A percentile compares a stretch with the other conserved stretches of the same genome.
These are phyloP conservation scores for Pichia terricola DNA, from an alignment of 1,139 yeast genomes.

Conservation along the genomic window DNA sequence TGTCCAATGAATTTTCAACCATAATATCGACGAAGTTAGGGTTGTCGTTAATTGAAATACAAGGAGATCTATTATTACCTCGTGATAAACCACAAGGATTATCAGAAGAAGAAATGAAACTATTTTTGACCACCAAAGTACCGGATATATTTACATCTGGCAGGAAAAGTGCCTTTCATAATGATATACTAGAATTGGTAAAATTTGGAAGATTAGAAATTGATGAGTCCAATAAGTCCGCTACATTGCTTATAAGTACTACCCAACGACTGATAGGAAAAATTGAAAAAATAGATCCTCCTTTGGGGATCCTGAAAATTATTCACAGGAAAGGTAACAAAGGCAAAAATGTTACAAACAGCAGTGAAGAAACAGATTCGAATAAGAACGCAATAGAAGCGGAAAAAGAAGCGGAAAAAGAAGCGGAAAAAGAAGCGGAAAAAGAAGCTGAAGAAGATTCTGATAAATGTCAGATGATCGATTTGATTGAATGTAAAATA, in stretches of 20 bases:
- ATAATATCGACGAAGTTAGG: slow-evolving; percentile 48
- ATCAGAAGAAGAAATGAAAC: slow-evolving; percentile 20
- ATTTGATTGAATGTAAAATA: slow-evolving; percentile 45
- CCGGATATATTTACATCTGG: slow-evolving; percentile 11
- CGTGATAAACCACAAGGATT: slow-evolving; percentile 26
- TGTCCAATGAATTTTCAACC: slow-evolving; percentile 1
- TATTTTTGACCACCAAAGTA: slow-evolving; percentile 19
- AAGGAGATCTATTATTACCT: slow-evolving; percentile 60
- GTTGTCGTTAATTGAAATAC: slow-evolving; percentile 53
- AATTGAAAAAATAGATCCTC: slow-evolving; percentile 46
- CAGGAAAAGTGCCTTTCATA: not conserved
- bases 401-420: too few relatives aligned
- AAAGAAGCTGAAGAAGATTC: too few relatives aligned
- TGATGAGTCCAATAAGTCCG: slow-evolving; percentile 36
- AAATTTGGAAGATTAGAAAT: slow-evolving; percentile 50
- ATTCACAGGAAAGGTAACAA: slow-evolving; percentile 17
- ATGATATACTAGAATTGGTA: slow-evolving; percentile 33
- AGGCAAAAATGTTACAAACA: slow-evolving; percentile 10
- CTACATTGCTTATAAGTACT: slow-evolving; percentile 52
- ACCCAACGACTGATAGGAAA: slow-evolving; percentile 58
- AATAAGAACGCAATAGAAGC: too few relatives aligned
- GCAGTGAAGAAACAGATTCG: too few relatives aligned
- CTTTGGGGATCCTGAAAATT: slow-evolving; percentile 50
- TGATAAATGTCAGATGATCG: slow-evolving; percentile 39
- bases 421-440: too few relatives aligned